Percentiles rank a stretch among this genome's conserved stretches.
These are phyloP conservation scores for Nepenthes alata DNA, from an alignment of 179 eudicot species.

Conservation along the genomic window DNA sequence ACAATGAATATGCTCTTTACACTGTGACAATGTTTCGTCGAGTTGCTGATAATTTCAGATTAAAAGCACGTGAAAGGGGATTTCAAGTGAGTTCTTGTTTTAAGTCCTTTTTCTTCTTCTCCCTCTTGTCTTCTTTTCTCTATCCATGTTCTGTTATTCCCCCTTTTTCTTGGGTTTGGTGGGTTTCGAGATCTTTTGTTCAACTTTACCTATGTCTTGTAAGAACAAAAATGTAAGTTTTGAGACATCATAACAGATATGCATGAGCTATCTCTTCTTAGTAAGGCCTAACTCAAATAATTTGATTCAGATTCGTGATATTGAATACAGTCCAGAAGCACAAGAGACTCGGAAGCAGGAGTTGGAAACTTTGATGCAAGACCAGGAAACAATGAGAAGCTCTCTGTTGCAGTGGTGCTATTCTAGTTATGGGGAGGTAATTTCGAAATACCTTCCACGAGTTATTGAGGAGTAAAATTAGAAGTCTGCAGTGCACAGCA, in stretches of 20 bases:
- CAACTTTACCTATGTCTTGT: too few species aligned
- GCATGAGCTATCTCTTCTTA: not conserved
- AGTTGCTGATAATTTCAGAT: conserved; percentile 85
- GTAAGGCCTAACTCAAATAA: not conserved
- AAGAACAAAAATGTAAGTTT: too few species aligned
- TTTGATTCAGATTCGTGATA: conserved; percentile 69
- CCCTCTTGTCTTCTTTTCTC: conserved; percentile 1
- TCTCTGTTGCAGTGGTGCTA: conserved; percentile 93
- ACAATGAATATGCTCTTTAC: conserved; percentile 94
- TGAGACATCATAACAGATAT: too few species aligned
- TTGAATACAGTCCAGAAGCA: conserved; percentile 68
- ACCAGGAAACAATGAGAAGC: conserved; percentile 76
- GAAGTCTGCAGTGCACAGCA: not conserved
- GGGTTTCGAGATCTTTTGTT: too few species aligned
- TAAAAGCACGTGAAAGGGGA: conserved; percentile 87
- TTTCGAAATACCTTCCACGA: not conserved
- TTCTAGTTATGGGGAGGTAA: conserved; percentile 95
- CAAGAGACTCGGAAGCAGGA: conserved; percentile 78
- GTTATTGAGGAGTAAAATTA: not conserved
- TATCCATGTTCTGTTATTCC: not conserved
- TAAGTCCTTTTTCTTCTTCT: not conserved
- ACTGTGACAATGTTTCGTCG: conserved; percentile 73
- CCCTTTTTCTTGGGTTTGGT: not conserved
- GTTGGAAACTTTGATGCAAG: conserved; percentile 63
- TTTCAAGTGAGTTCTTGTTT: conserved; percentile 54